These are phyloP conservation scores for Epicoccum sorghinum DNA, from an alignment of 2,329 filamentous ascomycete genomes.

Conservation along the genomic window DNA sequence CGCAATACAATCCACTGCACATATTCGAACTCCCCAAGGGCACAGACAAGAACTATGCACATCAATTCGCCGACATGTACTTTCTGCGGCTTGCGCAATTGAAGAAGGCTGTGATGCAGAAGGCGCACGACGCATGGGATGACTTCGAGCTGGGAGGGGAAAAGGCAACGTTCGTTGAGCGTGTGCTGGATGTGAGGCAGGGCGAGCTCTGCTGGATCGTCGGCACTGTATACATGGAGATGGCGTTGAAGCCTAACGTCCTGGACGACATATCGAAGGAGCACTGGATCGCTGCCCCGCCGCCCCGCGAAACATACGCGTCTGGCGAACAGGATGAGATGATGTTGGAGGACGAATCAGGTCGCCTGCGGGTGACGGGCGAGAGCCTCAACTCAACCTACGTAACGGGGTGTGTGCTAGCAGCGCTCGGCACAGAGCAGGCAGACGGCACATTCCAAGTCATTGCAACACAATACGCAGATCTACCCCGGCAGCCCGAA, in stretches of 20 bases:
- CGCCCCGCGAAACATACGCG: conserved; percentile 77
- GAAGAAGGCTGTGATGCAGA: conserved; percentile 79
- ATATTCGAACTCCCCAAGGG: conserved; percentile 75
- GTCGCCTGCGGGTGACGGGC: conserved; percentile 80
- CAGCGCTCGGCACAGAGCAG: conserved; percentile 95
- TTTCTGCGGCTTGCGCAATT: conserved; percentile 87
- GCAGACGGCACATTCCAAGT: conserved; percentile 90
- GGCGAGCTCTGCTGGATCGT: conserved; percentile 94
- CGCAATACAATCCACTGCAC: conserved; percentile 74
- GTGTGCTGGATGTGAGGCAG: conserved; percentile 93
- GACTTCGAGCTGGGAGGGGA: conserved; percentile 79
- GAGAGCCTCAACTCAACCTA: conserved; percentile 70
- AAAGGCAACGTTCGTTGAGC: conserved; percentile 74
- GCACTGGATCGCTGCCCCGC: conserved; percentile 88
- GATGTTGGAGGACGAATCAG: conserved; percentile 96
- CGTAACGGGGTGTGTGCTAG: conserved; percentile 91
- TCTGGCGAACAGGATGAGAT: conserved; percentile 69
- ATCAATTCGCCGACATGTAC: conserved; percentile 98
- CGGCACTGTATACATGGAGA: conserved; percentile 96
- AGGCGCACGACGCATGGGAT: conserved; percentile 77
- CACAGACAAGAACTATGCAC: conserved; percentile 74
- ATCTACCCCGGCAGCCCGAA: conserved; percentile 79
- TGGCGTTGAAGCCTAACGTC: conserved; percentile 95
- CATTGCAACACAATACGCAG: conserved; percentile 85
- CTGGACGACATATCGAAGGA: conserved; percentile 94